phyloP scores from a whole-genome alignment of 2,329 filamentous ascomycete genomes.

The Diaporthe capsici region DNA sequence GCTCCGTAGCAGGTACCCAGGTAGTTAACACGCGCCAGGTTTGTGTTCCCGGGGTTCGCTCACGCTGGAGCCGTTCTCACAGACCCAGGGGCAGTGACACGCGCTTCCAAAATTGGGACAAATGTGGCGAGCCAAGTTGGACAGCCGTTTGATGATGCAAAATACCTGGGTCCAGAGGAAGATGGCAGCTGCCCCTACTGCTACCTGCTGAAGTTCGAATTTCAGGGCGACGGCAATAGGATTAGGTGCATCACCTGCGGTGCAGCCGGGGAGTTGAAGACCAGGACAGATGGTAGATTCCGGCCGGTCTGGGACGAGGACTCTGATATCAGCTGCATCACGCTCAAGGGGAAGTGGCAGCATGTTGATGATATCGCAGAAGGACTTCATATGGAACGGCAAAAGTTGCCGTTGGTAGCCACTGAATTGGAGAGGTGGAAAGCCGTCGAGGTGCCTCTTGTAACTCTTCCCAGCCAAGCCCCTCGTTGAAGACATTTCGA shows the following conservation, averaged over 20 bases:
- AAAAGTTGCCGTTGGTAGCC: background rate
- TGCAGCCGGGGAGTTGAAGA: background rate
- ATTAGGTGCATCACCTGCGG: slow-evolving; percentile 18
- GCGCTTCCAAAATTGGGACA: background rate
- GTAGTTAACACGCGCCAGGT: background rate
- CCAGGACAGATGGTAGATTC: background rate
- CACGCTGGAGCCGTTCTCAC: slow-evolving; percentile 10
- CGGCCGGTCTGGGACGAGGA: slow-evolving; percentile 5
- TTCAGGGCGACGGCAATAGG: background rate
- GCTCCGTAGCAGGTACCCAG: background rate
- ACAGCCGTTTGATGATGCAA: background rate
- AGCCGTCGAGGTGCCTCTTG: background rate
- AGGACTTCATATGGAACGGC: background rate
- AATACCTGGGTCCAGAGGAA: slow-evolving; percentile 6
- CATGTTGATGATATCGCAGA: slow-evolving; percentile 11
- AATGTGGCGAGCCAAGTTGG: slow-evolving; percentile 11
- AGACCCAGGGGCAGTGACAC: background rate
- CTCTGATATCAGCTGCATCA: slow-evolving; percentile 6
- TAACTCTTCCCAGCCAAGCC: background rate
- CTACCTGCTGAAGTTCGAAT: slow-evolving; percentile 11
- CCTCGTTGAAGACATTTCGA: no score
- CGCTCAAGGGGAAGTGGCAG: slow-evolving; percentile 11
- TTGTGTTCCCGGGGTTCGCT: slow-evolving; percentile 11
- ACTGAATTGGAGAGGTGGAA: background rate
- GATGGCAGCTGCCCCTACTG: slow-evolving; percentile 6